phyloP scores from a whole-genome alignment of 208 protist genomes.

The Tritrichomonas musculus region DNA sequence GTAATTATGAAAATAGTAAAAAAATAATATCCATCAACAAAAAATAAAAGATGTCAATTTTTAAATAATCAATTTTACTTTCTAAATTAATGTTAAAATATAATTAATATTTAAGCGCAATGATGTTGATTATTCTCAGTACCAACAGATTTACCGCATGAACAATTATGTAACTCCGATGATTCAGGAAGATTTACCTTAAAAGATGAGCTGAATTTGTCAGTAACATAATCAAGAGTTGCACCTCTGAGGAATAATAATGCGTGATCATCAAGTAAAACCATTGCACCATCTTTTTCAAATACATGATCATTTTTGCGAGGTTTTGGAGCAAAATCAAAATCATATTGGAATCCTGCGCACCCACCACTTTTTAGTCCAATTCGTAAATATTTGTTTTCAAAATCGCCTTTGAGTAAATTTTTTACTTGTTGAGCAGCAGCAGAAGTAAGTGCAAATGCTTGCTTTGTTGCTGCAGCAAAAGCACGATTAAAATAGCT shows the following conservation, averaged over 20 bases:
- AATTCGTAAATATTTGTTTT: background rate
- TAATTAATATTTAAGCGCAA: too few relatives aligned
- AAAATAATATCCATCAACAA: too few relatives aligned
- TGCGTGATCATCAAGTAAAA: background rate
- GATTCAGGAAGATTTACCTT: background rate
- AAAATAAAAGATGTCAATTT: too few relatives aligned
- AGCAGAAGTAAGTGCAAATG: background rate
- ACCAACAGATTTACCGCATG: conserved; percentile 7
- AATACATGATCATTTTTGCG: background rate
- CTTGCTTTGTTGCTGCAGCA: background rate
- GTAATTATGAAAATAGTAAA: too few relatives aligned
- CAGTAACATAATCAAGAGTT: background rate
- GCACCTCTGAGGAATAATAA: background rate
- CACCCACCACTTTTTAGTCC: background rate
- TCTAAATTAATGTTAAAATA: too few relatives aligned
- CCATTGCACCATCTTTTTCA: background rate
- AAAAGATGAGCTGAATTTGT: background rate
- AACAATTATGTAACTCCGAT: background rate
- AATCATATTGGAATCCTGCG: conserved; percentile 17
- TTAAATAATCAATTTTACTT: too few relatives aligned
- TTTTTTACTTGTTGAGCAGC: background rate
- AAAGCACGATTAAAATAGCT: too few relatives aligned
- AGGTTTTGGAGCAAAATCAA: background rate
- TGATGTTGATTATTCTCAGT: too few relatives aligned
- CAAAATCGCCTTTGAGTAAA: background rate